phyloP scores from a whole-genome alignment of 495 filamentous ascomycete genomes.

The Aspergillus saccharolyticus region DNA sequence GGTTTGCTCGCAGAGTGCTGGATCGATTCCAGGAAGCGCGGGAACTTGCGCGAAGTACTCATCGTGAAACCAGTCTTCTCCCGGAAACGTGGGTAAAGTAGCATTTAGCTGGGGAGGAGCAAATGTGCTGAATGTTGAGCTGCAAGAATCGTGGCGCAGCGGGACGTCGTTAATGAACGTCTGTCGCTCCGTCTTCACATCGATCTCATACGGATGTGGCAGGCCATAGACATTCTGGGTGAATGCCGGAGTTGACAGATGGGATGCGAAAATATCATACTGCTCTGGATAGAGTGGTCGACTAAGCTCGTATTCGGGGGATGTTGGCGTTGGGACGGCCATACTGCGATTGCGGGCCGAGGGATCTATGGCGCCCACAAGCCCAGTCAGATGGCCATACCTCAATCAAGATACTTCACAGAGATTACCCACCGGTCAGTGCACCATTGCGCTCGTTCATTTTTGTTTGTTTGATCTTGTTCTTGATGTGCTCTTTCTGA shows the following conservation, averaged over 20 bases:
- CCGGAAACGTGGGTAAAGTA: constrained; percentile 60
- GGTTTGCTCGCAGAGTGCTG: constrained; percentile 21
- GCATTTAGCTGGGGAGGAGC: constrained; percentile 67
- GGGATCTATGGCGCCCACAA: constrained; percentile 12
- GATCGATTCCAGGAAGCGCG: constrained; percentile 46
- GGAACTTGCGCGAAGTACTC: constrained; percentile 52
- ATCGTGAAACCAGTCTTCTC: constrained; percentile 72
- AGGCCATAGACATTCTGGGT: constrained; percentile 35
- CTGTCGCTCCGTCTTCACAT: constrained; percentile 91
- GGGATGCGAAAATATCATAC: constrained; percentile 57
- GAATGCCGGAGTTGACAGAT: constrained; percentile 38
- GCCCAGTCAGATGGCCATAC: constrained; percentile 3
- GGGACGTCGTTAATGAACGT: constrained; percentile 91
- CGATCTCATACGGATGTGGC: constrained; percentile 77
- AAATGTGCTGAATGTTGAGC: constrained; percentile 83
- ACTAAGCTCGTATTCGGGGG: constrained; percentile 70
- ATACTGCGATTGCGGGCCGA: constrained; percentile 17
- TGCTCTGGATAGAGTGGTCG: constrained; percentile 51
- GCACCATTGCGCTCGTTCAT: constrained; percentile 71
- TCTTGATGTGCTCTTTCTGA: constrained; percentile 94
- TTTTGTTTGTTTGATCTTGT: constrained; percentile 95
- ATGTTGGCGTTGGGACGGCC: constrained; percentile 53
- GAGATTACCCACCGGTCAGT: constrained; percentile 30
- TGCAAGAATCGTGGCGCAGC: constrained; percentile 72
- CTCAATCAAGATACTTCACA: not conserved